phyloP scores from a whole-genome alignment of 75 land plant species.

The Adiantum capillusveneris region DNA sequence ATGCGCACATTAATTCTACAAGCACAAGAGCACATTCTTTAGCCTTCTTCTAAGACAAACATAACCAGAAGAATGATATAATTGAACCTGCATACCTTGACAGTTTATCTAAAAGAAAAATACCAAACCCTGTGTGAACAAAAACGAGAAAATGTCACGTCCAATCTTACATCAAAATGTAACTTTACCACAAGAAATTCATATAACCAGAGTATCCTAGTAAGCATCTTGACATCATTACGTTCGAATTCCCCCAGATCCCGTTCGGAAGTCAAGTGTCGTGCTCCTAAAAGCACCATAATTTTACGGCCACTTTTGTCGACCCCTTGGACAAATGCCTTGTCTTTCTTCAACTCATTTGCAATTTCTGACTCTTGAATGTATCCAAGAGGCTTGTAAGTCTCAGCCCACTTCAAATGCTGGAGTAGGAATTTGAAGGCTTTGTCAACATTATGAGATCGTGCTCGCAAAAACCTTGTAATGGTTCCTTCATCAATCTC shows the following conservation, averaged over 20 bases:
- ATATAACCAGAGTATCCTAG: too few relatives aligned
- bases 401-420: conserved; percentile 48
- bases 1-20: not conserved
- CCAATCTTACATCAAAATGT: too few relatives aligned
- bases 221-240: conserved; percentile 12
- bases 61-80: too few relatives aligned
- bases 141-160: not conserved
- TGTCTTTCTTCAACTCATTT: conserved; percentile 48
- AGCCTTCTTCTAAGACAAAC: too few relatives aligned
- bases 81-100: too few relatives aligned
- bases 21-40: not conserved
- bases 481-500: conserved; percentile 56
- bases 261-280: conserved; percentile 31
- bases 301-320: conserved; percentile 57
- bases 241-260: conserved; percentile 70
- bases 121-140: too few relatives aligned
- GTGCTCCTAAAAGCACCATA: conserved; percentile 33
- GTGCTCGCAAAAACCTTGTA: conserved; percentile 71
- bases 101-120: too few relatives aligned
- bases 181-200: too few relatives aligned
- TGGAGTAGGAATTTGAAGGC: conserved; percentile 41
- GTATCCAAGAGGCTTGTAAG: conserved; percentile 46
- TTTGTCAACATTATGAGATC: conserved; percentile 59
- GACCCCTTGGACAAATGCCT: conserved; percentile 58
- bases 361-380: conserved; percentile 42